Percentiles rank a stretch among this genome's conserved stretches.
Conservation (phyloP, 371 early-diverging fungal species). For the Circinella minor region DNA sequence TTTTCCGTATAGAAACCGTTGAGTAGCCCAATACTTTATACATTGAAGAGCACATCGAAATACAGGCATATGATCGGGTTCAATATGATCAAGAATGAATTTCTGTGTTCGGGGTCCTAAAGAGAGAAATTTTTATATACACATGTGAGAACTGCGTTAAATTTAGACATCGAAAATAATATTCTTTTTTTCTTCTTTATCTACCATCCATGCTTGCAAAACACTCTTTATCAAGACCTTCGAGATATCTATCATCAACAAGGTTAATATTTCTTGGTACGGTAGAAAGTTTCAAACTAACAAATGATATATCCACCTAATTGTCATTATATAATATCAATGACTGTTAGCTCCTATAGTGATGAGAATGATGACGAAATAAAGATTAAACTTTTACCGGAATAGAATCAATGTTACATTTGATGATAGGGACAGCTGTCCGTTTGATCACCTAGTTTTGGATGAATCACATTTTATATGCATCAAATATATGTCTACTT, state of each 20-base stretch:
- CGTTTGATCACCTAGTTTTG: conserved; percentile 27
- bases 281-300: conserved; percentile 21
- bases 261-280: conserved; percentile 29
- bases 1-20: conserved; percentile 42
- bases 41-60: conserved; percentile 35
- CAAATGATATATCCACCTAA: conserved; percentile 52
- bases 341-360: too few species aligned
- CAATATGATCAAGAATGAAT: conserved; percentile 27
- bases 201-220: conserved; percentile 50
- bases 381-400: conserved; percentile 21
- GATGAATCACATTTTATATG: too few species aligned
- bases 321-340: too few species aligned
- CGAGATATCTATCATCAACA: conserved; percentile 34
- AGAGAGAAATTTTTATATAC: too few species aligned
- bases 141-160: too few species aligned
- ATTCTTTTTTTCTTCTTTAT: background rate
- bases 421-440: conserved; percentile 49
- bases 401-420: conserved; percentile 36
- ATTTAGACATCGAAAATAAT: too few species aligned
- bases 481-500: too few species aligned
- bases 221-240: conserved; percentile 31
- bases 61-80: conserved; percentile 11
- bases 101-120: conserved; percentile 41
- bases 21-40: conserved; percentile 49
- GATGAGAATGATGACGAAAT: background rate